Percentiles rank a stretch among this genome's conserved stretches.
phyloP scores from a whole-genome alignment of 768 basidiomycete genomes.

The Crepidotus variabilis region DNA sequence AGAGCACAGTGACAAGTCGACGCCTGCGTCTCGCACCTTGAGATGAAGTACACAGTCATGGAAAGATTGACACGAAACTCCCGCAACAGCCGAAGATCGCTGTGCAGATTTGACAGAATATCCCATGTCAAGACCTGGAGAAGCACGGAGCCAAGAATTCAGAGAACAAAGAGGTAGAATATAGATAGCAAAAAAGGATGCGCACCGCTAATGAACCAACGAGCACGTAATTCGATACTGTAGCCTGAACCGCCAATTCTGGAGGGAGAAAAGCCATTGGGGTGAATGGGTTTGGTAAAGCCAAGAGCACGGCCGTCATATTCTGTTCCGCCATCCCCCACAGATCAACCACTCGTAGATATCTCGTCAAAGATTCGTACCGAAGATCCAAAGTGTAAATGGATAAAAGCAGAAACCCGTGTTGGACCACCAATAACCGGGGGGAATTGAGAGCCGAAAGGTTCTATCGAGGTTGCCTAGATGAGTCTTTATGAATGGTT shows the following conservation, averaged over 20 bases:
- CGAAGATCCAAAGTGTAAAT: no score
- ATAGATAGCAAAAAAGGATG: neutral
- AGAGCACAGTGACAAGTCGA: neutral
- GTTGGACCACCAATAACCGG: no score
- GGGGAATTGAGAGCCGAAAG: no score
- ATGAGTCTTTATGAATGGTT: no score
- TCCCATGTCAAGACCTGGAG: constrained; percentile 22
- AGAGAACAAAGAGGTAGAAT: neutral
- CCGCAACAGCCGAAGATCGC: constrained; percentile 16
- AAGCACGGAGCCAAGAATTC: neutral
- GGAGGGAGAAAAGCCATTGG: constrained; percentile 16
- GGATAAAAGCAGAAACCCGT: no score
- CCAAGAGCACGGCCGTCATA: constrained; percentile 20
- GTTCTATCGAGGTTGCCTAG: no score
- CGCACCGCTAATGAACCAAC: constrained; percentile 12
- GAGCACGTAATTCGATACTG: constrained; percentile 9
- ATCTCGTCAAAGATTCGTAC: no score
- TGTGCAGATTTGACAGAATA: constrained; percentile 14
- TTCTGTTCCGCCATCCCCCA: constrained; percentile 19
- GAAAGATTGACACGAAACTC: constrained; percentile 10
- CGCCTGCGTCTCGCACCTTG: constrained; percentile 7
- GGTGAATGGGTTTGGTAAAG: constrained; percentile 14
- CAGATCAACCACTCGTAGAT: constrained; percentile 3
- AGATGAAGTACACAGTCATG: constrained; percentile 18
- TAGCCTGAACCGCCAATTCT: constrained; percentile 10